phyloP scores from a whole-genome alignment of 805 yeast species.

The Yarrowia sp. region DNA sequence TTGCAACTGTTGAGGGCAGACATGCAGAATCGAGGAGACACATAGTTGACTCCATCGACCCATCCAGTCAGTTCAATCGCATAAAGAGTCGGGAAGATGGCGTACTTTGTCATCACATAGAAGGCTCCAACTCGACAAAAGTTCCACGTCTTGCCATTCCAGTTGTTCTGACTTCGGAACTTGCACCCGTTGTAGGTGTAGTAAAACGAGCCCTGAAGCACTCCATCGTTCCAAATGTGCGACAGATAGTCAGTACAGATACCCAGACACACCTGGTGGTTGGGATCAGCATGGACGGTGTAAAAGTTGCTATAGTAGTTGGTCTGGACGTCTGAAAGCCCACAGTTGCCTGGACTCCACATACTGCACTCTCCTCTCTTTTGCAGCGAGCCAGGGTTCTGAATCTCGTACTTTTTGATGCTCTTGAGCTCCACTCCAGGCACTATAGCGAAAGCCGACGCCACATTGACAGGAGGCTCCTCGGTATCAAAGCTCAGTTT shows the following conservation, averaged over 20 bases:
- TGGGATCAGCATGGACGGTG: neutral
- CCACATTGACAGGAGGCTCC: neutral
- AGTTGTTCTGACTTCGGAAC: slow-evolving; percentile 25
- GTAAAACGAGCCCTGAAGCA: slow-evolving; percentile 20
- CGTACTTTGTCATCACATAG: slow-evolving; percentile 2
- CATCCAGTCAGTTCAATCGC: neutral
- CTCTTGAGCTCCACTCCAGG: slow-evolving; percentile 23
- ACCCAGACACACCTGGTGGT: slow-evolving; percentile 3
- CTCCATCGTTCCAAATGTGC: slow-evolving; percentile 4
- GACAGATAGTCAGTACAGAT: slow-evolving; percentile 1
- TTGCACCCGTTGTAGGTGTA: slow-evolving; percentile 18
- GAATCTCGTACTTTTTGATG: slow-evolving; percentile 11
- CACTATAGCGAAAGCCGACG: slow-evolving; percentile 1
- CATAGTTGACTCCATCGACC: slow-evolving; percentile 5
- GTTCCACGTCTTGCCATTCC: slow-evolving; percentile 15
- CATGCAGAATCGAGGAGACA: slow-evolving; percentile 13
- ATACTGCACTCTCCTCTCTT: slow-evolving; percentile 2
- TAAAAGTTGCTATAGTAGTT: neutral
- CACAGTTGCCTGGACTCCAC: slow-evolving; percentile 6
- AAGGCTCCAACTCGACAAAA: slow-evolving; percentile 12
- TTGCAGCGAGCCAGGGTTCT: neutral
- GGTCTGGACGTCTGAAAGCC: neutral
- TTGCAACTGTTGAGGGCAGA: slow-evolving; percentile 17
- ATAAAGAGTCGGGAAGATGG: neutral
- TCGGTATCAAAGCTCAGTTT: slow-evolving; percentile 15